Conservation (phyloP, 2,329 filamentous ascomycete genomes). For the Botrytis fragariae region DNA sequence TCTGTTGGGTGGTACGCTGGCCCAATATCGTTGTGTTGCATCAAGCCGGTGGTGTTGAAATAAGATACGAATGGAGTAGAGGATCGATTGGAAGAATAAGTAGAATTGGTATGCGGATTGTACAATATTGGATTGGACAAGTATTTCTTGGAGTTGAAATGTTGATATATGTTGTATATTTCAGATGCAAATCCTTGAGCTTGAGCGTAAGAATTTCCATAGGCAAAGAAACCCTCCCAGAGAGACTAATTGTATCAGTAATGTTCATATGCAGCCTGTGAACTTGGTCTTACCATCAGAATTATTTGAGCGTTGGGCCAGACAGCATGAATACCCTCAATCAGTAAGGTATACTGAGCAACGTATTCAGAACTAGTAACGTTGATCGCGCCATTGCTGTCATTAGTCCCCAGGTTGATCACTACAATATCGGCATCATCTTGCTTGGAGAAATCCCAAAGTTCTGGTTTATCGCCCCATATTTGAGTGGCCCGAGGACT, state of each 20-base stretch:
- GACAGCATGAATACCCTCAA: slow-evolving; percentile 47
- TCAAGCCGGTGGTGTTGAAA: slow-evolving; percentile 59
- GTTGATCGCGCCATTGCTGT: slow-evolving; percentile 44
- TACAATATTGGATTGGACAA: slow-evolving; percentile 43
- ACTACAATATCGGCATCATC: slow-evolving; percentile 46
- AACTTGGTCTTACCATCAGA: slow-evolving; percentile 47
- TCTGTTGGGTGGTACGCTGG: slow-evolving; percentile 60
- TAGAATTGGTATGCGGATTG: slow-evolving; percentile 43
- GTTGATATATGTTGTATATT: slow-evolving; percentile 50
- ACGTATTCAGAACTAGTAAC: slow-evolving; percentile 43
- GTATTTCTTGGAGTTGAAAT: slow-evolving; percentile 50
- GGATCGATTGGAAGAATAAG: slow-evolving; percentile 36
- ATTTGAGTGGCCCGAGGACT: slow-evolving; percentile 31
- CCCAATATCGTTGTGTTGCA: slow-evolving; percentile 61
- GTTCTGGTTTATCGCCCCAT: slow-evolving; percentile 43
- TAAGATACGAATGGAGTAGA: slow-evolving; percentile 52
- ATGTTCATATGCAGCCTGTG: slow-evolving; percentile 25
- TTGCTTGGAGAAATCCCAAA: slow-evolving; percentile 46
- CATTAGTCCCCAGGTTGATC: slow-evolving; percentile 50
- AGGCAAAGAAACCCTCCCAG: slow-evolving; percentile 52
- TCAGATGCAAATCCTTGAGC: slow-evolving; percentile 49
- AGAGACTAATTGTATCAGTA: slow-evolving; percentile 43
- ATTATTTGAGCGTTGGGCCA: slow-evolving; percentile 48
- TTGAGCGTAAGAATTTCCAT: slow-evolving; percentile 51
- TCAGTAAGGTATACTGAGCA: slow-evolving; percentile 45